These are phyloP conservation scores for Citropsis articulata DNA, from an alignment of 345 rosid species.

Conservation along the genomic window DNA sequence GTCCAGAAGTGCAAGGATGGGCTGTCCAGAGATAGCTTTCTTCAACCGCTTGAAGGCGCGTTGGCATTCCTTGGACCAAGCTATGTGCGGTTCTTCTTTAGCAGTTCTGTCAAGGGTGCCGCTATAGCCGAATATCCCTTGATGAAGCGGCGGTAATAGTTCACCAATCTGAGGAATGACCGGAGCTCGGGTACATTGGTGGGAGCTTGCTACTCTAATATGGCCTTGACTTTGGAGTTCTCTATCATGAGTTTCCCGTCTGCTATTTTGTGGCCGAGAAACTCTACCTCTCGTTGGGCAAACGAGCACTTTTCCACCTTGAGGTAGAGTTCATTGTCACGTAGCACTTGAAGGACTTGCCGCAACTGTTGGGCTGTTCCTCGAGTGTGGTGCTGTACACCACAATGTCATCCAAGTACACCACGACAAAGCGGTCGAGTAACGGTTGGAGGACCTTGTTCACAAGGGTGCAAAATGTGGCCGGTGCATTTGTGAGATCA, in stretches of 20 bases:
- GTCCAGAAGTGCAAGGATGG: accelerated
- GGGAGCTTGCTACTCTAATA: accelerated
- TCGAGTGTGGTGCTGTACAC: too few species aligned
- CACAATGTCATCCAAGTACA: too few species aligned
- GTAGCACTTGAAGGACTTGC: too few species aligned
- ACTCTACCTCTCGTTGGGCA: too few species aligned
- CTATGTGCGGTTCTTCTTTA: accelerated
- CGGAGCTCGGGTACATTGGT: accelerated
- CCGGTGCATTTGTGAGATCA: too few species aligned
- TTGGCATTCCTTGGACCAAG: too few species aligned
- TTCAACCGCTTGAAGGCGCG: accelerated
- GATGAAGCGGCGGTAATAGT: accelerated
- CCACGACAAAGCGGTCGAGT: accelerated
- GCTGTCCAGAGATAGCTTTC: accelerated
- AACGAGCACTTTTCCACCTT: accelerated
- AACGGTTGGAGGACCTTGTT: too few species aligned
- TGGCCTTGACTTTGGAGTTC: too few species aligned
- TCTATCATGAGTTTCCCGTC: accelerated
- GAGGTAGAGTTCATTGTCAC: too few species aligned
- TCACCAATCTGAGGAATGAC: accelerated
- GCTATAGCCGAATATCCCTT: too few species aligned
- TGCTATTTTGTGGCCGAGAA: accelerated
- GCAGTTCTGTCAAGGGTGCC: accelerated
- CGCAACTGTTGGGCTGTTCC: accelerated
- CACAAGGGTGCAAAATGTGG: too few species aligned